phyloP scores from a whole-genome alignment of 1,139 yeast species.

The Nadsonia commutata region DNA sequence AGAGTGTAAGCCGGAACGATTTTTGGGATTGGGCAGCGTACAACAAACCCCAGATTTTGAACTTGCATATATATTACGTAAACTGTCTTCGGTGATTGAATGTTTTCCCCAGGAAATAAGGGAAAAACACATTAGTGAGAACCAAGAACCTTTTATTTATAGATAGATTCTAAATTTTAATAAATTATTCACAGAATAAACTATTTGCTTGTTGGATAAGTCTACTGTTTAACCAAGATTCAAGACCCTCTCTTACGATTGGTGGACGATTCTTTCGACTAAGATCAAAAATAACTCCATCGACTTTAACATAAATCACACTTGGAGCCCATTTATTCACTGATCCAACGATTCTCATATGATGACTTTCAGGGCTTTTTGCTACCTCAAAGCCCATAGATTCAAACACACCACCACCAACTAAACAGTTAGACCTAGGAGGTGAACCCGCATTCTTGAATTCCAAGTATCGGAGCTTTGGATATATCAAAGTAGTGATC shows the following conservation, averaged over 20 bases:
- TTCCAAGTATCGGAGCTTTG: not conserved
- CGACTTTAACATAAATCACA: not conserved
- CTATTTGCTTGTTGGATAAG: not conserved
- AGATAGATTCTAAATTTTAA: too few relatives aligned
- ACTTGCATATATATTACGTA: too few relatives aligned
- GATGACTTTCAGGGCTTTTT: not conserved
- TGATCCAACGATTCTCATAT: not conserved
- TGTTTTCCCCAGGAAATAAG: too few relatives aligned
- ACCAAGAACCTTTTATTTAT: too few relatives aligned
- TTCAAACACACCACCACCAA: conserved; percentile 5
- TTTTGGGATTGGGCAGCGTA: too few relatives aligned
- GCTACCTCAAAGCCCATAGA: conserved; percentile 1
- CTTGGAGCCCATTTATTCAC: not conserved
- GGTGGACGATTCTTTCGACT: not conserved
- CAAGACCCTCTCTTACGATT: not conserved
- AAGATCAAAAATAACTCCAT: not conserved
- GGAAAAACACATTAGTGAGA: too few relatives aligned
- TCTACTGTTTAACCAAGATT: not conserved
- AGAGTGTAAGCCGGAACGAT: too few relatives aligned
- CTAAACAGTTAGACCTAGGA: not conserved
- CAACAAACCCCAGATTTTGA: too few relatives aligned
- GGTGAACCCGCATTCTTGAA: not conserved
- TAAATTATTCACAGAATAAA: too few relatives aligned
- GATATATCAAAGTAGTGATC: not conserved
- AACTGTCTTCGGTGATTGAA: too few relatives aligned